These are phyloP conservation scores for Hypoxylon rickii DNA, from an alignment of 495 filamentous ascomycete species.

Conservation along the genomic window DNA sequence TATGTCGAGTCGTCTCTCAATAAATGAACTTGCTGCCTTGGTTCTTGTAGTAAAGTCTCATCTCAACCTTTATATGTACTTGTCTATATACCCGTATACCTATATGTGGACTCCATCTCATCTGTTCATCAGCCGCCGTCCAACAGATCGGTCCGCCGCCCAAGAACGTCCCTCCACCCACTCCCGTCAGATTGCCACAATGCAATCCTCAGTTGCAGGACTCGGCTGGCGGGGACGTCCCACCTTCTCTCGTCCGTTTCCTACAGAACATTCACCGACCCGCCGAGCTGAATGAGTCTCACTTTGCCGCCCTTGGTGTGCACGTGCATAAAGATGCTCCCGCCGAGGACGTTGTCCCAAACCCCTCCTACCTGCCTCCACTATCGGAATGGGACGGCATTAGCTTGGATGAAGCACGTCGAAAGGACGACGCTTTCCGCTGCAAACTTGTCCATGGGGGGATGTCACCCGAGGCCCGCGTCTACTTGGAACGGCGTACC, in stretches of 20 bases:
- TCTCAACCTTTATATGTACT: no score
- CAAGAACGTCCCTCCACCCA: slow-evolving; percentile 56
- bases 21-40: no score
- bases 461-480: slow-evolving; percentile 53
- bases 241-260: slow-evolving; percentile 44
- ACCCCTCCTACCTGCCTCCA: slow-evolving; percentile 52
- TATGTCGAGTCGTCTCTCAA: no score
- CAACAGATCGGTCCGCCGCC: slow-evolving; percentile 40
- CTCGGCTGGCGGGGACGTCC: slow-evolving; percentile 10
- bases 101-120: slow-evolving; percentile 31
- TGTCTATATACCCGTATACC: no score
- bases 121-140: slow-evolving; percentile 40
- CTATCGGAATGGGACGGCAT: slow-evolving; percentile 52
- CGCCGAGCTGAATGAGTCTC: slow-evolving; percentile 47
- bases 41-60: no score
- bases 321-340: slow-evolving; percentile 52
- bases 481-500: slow-evolving; percentile 55
- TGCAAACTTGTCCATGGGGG: slow-evolving; percentile 50
- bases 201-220: slow-evolving; percentile 42
- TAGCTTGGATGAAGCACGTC: slow-evolving; percentile 47
- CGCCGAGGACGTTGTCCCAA: slow-evolving; percentile 51
- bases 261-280: slow-evolving; percentile 55
- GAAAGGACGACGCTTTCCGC: slow-evolving; percentile 49
- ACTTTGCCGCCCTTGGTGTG: slow-evolving; percentile 55
- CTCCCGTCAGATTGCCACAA: slow-evolving; percentile 55